Evolutionary conservation across 371 early-diverging fungal species (phyloP).

Genomic region (Dichotomocladium elegans): DNA sequence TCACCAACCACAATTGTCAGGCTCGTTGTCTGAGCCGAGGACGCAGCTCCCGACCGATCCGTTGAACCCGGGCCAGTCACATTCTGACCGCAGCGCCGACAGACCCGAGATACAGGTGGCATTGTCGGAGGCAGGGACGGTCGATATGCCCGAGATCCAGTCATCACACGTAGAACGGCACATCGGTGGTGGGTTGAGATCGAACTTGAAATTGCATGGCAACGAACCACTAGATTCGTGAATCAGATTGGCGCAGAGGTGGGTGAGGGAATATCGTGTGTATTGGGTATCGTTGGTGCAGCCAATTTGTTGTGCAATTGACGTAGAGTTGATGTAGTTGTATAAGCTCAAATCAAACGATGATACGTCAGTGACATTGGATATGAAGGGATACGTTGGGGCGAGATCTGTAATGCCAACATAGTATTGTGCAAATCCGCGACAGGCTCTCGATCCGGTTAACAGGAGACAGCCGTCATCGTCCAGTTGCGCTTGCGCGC

Average conservation of each 20-base stretch:
- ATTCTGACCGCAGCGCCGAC: slow-evolving; percentile 13
- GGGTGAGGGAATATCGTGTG: slow-evolving; percentile 33
- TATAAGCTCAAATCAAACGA: slow-evolving; percentile 27
- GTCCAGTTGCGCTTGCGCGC: slow-evolving; percentile 2
- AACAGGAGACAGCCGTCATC: slow-evolving; percentile 20
- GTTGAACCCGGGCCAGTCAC: slow-evolving; percentile 26
- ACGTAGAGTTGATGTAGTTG: slow-evolving; percentile 16
- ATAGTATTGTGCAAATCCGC: slow-evolving; percentile 31
- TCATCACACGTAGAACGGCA: slow-evolving; percentile 27
- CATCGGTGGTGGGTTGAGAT: slow-evolving; percentile 21
- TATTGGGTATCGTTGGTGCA: slow-evolving; percentile 21
- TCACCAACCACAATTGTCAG: slow-evolving; percentile 34
- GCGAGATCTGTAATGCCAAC: slow-evolving; percentile 17
- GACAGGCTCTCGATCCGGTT: slow-evolving; percentile 21
- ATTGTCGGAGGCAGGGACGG: slow-evolving; percentile 14
- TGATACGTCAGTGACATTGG: slow-evolving; percentile 23
- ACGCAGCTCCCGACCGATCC: slow-evolving; percentile 24
- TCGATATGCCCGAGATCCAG: slow-evolving; percentile 20
- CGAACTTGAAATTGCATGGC: slow-evolving; percentile 22
- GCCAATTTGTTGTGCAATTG: slow-evolving; percentile 20
- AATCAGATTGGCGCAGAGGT: slow-evolving; percentile 25
- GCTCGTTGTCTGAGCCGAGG: slow-evolving; percentile 37
- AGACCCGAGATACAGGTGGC: neutral
- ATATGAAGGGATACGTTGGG: slow-evolving; percentile 18
- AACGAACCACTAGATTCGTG: slow-evolving; percentile 21